Evolutionary conservation across 768 basidiomycete species (phyloP).

Genomic region (Lactarius vividus): DNA sequence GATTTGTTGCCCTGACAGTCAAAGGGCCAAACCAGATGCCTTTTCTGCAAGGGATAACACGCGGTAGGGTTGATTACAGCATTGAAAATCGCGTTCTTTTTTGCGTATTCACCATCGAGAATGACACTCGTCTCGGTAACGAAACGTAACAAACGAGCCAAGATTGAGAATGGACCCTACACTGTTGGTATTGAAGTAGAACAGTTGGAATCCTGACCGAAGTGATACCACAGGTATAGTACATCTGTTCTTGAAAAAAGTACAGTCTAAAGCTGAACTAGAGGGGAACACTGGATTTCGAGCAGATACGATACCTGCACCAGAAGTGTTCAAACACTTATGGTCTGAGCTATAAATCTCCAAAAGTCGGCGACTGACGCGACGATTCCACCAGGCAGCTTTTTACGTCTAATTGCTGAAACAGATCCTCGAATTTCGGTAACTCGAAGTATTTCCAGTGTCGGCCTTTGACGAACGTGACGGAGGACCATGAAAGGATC

Average conservation of each 20-base stretch:
- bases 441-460: neutral
- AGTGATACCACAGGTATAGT: neutral
- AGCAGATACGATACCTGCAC: neutral
- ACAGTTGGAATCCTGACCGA: neutral
- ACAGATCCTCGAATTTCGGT: neutral
- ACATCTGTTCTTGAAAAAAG: neutral
- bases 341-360: neutral
- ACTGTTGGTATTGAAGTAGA: neutral
- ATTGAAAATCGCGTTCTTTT: conserved; percentile 11
- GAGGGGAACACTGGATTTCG: neutral
- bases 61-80: neutral
- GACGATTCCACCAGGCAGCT: neutral
- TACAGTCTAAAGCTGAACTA: neutral
- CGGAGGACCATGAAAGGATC: neutral
- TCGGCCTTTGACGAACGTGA: neutral
- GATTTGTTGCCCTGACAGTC: conserved; percentile 7
- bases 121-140: conserved; percentile 1
- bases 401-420: neutral
- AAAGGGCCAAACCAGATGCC: neutral
- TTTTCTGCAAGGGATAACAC: neutral
- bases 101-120: neutral
- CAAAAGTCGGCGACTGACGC: conserved; percentile 1
- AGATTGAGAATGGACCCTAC: neutral
- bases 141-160: conserved; percentile 4
- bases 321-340: neutral